A percentile compares a stretch with the other conserved stretches of the same genome.
These are phyloP conservation scores for Tillandsia fasciculata DNA, from an alignment of 176 grass and related monocot genomes.

Conservation along the genomic window DNA sequence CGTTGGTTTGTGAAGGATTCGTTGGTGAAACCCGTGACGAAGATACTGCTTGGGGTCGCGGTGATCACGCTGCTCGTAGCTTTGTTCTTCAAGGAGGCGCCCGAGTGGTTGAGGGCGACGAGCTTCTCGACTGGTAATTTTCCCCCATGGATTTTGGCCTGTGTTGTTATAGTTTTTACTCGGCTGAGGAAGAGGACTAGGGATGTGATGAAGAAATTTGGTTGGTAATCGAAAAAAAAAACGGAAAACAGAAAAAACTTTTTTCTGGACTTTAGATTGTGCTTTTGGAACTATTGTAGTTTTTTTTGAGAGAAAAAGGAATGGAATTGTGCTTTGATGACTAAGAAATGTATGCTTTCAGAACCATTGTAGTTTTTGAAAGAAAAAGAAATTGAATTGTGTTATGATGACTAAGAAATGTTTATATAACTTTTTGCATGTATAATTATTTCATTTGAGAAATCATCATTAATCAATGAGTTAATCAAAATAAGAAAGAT, in stretches of 20 bases:
- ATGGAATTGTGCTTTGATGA: too few species aligned
- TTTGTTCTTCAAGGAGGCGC: conserved; percentile 53
- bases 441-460: too few species aligned
- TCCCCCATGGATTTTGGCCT: conserved; percentile 90
- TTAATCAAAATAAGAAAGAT: too few species aligned
- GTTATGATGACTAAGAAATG: too few species aligned
- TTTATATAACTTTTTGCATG: too few species aligned
- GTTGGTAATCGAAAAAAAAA: conserved; percentile 27
- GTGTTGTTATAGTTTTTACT: conserved; percentile 60
- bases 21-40: conserved; percentile 78
- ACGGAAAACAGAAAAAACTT: not conserved
- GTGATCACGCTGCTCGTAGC: conserved; percentile 35
- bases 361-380: too few species aligned
- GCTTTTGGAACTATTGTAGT: too few species aligned
- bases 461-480: too few species aligned
- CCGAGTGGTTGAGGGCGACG: conserved; percentile 49
- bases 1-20: conserved; percentile 56
- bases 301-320: too few species aligned
- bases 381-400: too few species aligned
- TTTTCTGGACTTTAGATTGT: not conserved
- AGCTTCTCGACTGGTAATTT: conserved; percentile 39
- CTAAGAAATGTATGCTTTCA: too few species aligned
- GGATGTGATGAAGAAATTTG: conserved; percentile 73
- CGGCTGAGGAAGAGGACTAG: conserved; percentile 80
- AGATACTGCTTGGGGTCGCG: conserved; percentile 46